Conservation (phyloP, 805 yeast genomes). For the Maudiozyma serrabonitensis region DNA sequence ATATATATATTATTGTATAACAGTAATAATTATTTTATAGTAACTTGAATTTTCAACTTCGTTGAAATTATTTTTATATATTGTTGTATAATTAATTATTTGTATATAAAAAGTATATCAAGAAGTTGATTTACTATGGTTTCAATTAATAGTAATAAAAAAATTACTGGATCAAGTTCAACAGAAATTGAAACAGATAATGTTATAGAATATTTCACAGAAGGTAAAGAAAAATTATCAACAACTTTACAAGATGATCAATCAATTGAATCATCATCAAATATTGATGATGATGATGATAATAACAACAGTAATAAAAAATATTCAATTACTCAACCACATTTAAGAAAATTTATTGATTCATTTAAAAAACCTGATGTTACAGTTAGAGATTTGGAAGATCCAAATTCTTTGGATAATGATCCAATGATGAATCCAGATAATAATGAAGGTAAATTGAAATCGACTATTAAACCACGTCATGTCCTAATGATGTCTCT, state of each 20-base stretch:
- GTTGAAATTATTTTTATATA: neutral
- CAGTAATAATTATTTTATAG: no score
- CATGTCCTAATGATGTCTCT: constrained; percentile 68
- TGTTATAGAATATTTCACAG: constrained; percentile 14
- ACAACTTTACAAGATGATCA: neutral
- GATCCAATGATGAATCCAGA: neutral
- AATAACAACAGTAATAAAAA: neutral
- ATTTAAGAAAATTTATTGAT: constrained; percentile 31
- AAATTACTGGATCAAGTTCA: neutral
- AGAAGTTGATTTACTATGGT: neutral
- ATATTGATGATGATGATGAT: neutral
- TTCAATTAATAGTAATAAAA: neutral
- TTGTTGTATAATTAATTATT: neutral
- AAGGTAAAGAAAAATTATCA: constrained; percentile 1
- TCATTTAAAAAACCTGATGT: constrained; percentile 27
- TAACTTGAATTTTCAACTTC: no score
- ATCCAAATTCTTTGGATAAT: neutral
- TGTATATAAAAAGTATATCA: neutral
- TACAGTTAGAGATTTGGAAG: neutral
- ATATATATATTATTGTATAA: no score
- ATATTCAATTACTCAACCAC: neutral
- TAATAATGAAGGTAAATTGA: constrained; percentile 18
- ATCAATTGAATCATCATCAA: neutral
- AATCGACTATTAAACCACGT: constrained; percentile 32
- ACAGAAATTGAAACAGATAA: constrained; percentile 7